Evolutionary conservation across 129 eudicot species (phyloP), one percentile per base, ranked within the genome.

Genomic region (Flaveria robusta): DNA sequence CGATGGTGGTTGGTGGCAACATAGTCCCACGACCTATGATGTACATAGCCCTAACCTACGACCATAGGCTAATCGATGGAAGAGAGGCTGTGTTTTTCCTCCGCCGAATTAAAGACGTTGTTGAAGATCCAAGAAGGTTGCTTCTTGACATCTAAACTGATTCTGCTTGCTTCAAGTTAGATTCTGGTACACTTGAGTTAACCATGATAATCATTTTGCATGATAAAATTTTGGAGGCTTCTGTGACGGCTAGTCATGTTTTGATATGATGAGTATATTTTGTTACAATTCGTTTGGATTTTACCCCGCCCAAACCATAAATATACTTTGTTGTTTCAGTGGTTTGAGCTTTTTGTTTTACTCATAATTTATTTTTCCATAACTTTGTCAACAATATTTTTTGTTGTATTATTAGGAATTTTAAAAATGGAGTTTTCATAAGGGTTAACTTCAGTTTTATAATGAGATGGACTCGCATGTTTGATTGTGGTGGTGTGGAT

Each of bases 31-130:
- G 98, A 55, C 98, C 98, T 23, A 93, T 93, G 98, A 90, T 93
- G 98, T 90, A 88, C 91, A 82, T 90, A 24, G 98, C 98, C 66
- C 87, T 93, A 43, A 90, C 98, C 18, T 93, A 93, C 71, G 98
- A 93, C 79, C 98, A 93, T 77, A 75, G 98, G 85, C 98, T 93
- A 70, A 93, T 93, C 69, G 98, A 90, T 65, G 98, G 98, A 66
- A 93, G 98, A 93, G 98, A 93, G 92, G 98, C 98, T 0, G 98
- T 93, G 41, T 88, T 85, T 72, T 93, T 88, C 83, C 71, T 93
- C 75, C 83, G 97, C 51, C 92, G 96, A 45, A 90, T 93, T 74
- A 93, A 93, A 82, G 97, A 93, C 24, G 92, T 93, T 29, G 97
- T 93, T 4, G 97, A 93, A 77, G 98, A 93, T 84, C 92, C 96